Evolutionary conservation across 768 basidiomycete species (phyloP), one percentile per base, ranked within the genome.

Genomic region (Lepiota venenata): DNA sequence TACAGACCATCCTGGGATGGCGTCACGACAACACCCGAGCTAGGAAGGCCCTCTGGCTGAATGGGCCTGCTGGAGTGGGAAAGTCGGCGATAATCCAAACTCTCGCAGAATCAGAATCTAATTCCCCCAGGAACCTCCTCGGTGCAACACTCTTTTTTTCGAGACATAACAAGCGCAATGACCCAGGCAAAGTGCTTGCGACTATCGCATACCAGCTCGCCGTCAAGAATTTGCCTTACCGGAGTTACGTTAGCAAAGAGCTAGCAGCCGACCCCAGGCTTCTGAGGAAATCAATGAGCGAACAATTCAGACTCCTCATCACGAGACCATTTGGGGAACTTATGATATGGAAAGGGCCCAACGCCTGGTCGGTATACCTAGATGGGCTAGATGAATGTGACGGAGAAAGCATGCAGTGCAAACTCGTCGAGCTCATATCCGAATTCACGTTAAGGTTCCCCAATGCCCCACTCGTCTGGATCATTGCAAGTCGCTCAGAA

Each of bases 1-100:
- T 59, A 9, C 22, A 47, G 1, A 6, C 32, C 6, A 56, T 61
- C 35, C n/a, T 40, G 35, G 37, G 37, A 10, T 61, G 62, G 61
- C 46, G 55, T n/a, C 18, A 50, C n/a, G 37, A 51, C 35, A 22
- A 10, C 8, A 37, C 41, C 15, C 20, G 43, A 29, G 18, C 46
- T 6, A 37, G 48, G 11, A 50, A 38, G 3, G 22, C 62, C n/a
- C 35, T 63, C 10, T 64, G 62, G 64, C 51, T 68, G 0, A 44
- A 56, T 21, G 66, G 67, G 0, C 58, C 63, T 1, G 66, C 64
- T 16, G 66, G 68, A 0, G 54, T 62, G 0, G 67, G 69, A 1
- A 68, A 68, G 45, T 56, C 67, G 0, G 62, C 66, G 1, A 52
- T 73, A 7, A 61, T 62, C 8, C 71, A 71, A 41, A 68, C 69